Percentiles rank a stretch among this genome's conserved stretches.
Conservation (phyloP, 108 stramenopile genomes). For the Nitzschia putrida region DNA sequence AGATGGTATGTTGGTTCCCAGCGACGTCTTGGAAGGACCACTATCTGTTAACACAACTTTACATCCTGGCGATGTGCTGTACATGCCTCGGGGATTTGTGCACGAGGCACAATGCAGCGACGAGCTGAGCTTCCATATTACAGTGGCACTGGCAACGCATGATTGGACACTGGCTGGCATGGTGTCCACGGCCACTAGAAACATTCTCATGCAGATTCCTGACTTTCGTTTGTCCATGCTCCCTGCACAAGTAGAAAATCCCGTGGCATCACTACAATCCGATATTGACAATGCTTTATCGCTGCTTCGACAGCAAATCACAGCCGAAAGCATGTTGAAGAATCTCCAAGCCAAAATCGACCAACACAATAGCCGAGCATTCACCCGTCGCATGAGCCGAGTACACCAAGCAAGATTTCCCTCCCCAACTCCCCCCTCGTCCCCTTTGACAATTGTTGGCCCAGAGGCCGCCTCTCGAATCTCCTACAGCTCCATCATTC, state of each 20-base stretch:
- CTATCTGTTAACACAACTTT: constrained; percentile 46
- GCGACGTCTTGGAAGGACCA: constrained; percentile 48
- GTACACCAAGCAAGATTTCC: constrained; percentile 1
- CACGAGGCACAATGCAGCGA: constrained; percentile 63
- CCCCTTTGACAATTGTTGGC: constrained; percentile 36
- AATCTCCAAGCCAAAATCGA: constrained; percentile 29
- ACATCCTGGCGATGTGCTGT: constrained; percentile 76
- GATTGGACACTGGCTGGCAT: constrained; percentile 80
- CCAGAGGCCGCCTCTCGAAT: constrained; percentile 44
- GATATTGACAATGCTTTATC: constrained; percentile 34
- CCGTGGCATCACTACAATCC: constrained; percentile 18
- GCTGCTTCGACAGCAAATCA: constrained; percentile 34
- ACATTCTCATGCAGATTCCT: constrained; percentile 31
- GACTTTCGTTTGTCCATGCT: constrained; percentile 43
- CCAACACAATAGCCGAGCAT: constrained; percentile 43
- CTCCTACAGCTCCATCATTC: constrained; percentile 35
- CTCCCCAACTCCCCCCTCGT: background rate
- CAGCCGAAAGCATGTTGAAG: constrained; percentile 28
- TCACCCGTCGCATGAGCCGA: constrained; percentile 14
- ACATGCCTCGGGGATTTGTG: constrained; percentile 85
- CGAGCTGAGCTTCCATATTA: constrained; percentile 70
- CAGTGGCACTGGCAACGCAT: constrained; percentile 82
- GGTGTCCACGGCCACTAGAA: constrained; percentile 27
- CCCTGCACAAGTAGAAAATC: background rate
- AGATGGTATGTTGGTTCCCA: constrained; percentile 56